Percentiles rank a stretch among this genome's conserved stretches.
Evolutionary conservation across 345 rosid genomes (phyloP).

Genomic region (Lagerstroemia speciosa): DNA sequence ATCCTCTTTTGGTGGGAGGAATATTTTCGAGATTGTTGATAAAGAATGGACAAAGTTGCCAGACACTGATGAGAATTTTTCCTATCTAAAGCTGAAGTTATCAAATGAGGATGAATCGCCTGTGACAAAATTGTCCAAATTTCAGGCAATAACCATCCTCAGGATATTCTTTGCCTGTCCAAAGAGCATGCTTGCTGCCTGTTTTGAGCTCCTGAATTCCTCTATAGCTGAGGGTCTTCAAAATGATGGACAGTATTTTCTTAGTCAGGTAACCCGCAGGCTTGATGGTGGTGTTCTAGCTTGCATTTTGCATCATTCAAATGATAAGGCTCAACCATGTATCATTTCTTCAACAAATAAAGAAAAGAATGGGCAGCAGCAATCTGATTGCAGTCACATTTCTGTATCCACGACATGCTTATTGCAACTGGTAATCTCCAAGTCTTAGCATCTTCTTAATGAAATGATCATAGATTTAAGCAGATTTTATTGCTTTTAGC

Average conservation of each 20-base stretch:
- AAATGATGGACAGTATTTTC: constrained; percentile 44
- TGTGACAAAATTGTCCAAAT: constrained; percentile 46
- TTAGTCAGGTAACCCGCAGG: constrained; percentile 45
- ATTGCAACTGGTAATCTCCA: constrained; percentile 63
- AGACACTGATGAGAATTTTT: constrained; percentile 37
- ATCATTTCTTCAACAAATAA: constrained; percentile 30
- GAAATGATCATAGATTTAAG: neutral
- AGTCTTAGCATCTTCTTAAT: neutral
- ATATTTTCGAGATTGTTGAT: constrained; percentile 51
- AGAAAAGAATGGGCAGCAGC: constrained; percentile 19
- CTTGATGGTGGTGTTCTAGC: constrained; percentile 28
- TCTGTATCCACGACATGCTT: constrained; percentile 39
- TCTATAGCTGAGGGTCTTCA: constrained; percentile 43
- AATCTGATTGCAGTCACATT: constrained; percentile 22
- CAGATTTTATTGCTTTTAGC: neutral
- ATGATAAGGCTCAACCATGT: constrained; percentile 27
- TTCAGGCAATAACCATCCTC: constrained; percentile 48
- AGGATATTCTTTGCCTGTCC: constrained; percentile 59
- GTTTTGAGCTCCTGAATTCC: constrained; percentile 61
- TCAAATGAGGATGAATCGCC: constrained; percentile 46
- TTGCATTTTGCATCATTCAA: constrained; percentile 17
- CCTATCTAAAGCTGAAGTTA: constrained; percentile 54
- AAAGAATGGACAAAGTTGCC: constrained; percentile 40
- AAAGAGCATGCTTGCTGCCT: constrained; percentile 54
- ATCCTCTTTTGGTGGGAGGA: constrained; percentile 42